Percentiles rank a stretch among this genome's conserved stretches.
phyloP scores from a whole-genome alignment of 2,329 filamentous ascomycete species.

The Cladosporium sp. region DNA sequence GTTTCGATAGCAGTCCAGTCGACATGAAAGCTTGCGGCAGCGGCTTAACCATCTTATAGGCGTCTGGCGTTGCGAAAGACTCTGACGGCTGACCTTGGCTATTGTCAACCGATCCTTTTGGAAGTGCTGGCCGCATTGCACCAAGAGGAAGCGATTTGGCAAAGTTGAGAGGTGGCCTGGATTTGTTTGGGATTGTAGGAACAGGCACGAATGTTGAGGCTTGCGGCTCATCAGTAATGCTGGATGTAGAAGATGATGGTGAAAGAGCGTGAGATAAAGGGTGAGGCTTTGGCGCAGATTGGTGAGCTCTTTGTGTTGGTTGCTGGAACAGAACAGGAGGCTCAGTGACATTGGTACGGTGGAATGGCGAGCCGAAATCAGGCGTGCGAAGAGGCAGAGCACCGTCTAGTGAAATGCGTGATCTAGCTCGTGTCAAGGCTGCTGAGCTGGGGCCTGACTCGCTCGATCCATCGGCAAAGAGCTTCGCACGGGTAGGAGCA shows the following conservation, averaged over 20 bases:
- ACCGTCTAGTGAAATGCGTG: slow-evolving; percentile 78
- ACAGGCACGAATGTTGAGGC: slow-evolving; percentile 31
- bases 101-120: slow-evolving; percentile 44
- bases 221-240: slow-evolving; percentile 67
- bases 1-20: slow-evolving; percentile 91
- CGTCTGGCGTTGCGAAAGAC: slow-evolving; percentile 69
- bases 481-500: slow-evolving; percentile 46
- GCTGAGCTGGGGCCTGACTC: slow-evolving; percentile 28
- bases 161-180: slow-evolving; percentile 50
- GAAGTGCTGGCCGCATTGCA: slow-evolving; percentile 52
- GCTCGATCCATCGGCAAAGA: slow-evolving; percentile 37
- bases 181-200: slow-evolving; percentile 39
- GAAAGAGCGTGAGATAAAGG: slow-evolving; percentile 84
- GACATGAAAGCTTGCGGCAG: slow-evolving; percentile 86
- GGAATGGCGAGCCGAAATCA: slow-evolving; percentile 64
- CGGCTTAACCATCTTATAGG: slow-evolving; percentile 74
- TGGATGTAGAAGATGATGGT: slow-evolving; percentile 81
- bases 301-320: slow-evolving; percentile 33
- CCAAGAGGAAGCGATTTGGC: slow-evolving; percentile 75
- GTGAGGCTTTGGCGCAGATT: slow-evolving; percentile 59
- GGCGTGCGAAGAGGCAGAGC: slow-evolving; percentile 66
- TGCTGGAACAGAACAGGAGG: slow-evolving; percentile 50
- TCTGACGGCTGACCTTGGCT: slow-evolving; percentile 44
- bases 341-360: slow-evolving; percentile 61
- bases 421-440: slow-evolving; percentile 40